Conservation (phyloP, 495 filamentous ascomycete genomes). For the Poronia punctata region DNA sequence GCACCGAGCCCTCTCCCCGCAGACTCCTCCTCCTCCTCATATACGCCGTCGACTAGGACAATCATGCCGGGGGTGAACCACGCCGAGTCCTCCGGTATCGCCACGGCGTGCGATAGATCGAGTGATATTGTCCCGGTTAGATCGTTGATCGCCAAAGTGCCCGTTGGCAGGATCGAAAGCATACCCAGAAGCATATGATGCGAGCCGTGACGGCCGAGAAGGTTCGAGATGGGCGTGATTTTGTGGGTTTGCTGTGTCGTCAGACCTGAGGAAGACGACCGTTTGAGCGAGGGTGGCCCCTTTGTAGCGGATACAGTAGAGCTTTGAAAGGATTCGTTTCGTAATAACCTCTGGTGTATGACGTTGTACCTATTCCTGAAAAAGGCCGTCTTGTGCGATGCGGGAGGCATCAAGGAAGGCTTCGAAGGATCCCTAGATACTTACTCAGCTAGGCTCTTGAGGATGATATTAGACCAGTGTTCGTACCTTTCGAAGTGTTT, state of each 20-base stretch:
- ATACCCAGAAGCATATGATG: conserved; percentile 84
- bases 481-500: conserved; percentile 79
- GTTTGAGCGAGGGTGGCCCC: conserved; percentile 38
- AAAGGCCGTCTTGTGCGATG: conserved; percentile 72
- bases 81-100: conserved; percentile 75
- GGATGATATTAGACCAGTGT: neutral
- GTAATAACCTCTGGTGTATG: conserved; percentile 80
- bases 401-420: conserved; percentile 70
- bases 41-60: conserved; percentile 85
- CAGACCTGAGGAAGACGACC: conserved; percentile 47
- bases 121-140: conserved; percentile 79
- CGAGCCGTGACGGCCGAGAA: conserved; percentile 80
- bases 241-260: conserved; percentile 63
- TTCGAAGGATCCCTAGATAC: conserved; percentile 47
- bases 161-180: conserved; percentile 73
- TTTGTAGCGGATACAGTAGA: conserved; percentile 53
- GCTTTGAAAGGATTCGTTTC: conserved; percentile 88
- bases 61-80: conserved; percentile 96
- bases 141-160: conserved; percentile 74
- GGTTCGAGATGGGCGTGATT: conserved; percentile 86
- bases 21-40: conserved; percentile 80
- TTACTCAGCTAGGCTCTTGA: conserved; percentile 1
- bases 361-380: conserved; percentile 88
- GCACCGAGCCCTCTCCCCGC: conserved; percentile 60
- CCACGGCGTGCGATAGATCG: conserved; percentile 71